Conservation (phyloP, 768 basidiomycete genomes). For the Suillus subluteus region DNA sequence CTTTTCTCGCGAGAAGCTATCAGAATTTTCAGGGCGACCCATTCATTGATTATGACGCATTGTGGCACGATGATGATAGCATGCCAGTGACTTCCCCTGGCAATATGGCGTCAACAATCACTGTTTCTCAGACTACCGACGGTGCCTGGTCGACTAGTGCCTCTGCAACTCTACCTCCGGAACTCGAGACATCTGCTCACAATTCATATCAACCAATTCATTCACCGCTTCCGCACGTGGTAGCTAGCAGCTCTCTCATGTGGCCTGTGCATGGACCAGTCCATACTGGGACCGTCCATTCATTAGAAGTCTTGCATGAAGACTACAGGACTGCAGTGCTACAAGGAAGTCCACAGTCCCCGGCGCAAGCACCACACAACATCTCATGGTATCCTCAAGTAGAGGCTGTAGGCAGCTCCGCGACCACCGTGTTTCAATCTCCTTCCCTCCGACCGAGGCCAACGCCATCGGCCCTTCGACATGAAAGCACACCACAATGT, state of each 20-base stretch:
- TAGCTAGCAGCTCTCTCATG: neutral
- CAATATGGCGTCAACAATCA: neutral
- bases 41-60: neutral
- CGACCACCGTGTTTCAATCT: neutral
- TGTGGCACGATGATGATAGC: neutral
- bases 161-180: neutral
- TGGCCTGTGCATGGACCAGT: slow-evolving; percentile 5
- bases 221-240: neutral
- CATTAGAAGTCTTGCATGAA: slow-evolving; percentile 3
- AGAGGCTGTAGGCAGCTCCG: neutral
- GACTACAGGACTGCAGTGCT: neutral
- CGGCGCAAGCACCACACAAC: neutral
- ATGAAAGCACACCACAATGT: neutral
- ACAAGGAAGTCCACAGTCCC: neutral
- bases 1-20: neutral
- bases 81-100: neutral
- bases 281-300: neutral
- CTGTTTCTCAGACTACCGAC: neutral
- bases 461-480: neutral
- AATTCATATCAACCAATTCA: neutral
- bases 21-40: neutral
- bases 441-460: neutral
- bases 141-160: neutral
- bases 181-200: neutral
- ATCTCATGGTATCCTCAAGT: slow-evolving; percentile 6